phyloP scores from a whole-genome alignment of 768 basidiomycete species.

The Boletus patriciae region DNA sequence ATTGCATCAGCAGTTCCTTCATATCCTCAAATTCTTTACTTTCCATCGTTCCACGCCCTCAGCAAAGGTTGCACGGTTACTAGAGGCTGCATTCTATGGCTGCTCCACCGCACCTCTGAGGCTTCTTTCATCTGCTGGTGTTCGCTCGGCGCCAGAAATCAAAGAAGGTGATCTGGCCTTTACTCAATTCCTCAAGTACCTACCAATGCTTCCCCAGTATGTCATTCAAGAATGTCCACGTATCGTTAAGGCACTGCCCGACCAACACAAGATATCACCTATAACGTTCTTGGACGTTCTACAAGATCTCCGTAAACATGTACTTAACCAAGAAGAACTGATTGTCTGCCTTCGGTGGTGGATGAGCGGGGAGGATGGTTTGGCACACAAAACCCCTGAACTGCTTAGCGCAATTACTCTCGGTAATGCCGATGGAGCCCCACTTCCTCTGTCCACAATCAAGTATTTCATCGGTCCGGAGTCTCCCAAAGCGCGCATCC shows the following conservation, averaged over 20 bases:
- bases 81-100: constrained; percentile 76
- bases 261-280: neutral
- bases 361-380: neutral
- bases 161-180: constrained; percentile 69
- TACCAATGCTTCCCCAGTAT: too few relatives aligned
- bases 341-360: constrained; percentile 6
- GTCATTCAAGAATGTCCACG: constrained; percentile 50
- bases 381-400: neutral
- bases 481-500: constrained; percentile 50
- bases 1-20: constrained; percentile 60
- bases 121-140: constrained; percentile 32
- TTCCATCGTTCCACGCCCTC: constrained; percentile 59
- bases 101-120: constrained; percentile 38
- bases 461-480: constrained; percentile 60
- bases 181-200: constrained; percentile 65
- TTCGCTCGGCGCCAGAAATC: constrained; percentile 61
- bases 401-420: constrained; percentile 39
- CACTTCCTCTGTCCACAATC: constrained; percentile 45
- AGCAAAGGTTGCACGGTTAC: constrained; percentile 60
- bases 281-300: neutral
- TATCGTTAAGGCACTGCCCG: constrained; percentile 39
- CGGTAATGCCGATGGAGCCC: constrained; percentile 43
- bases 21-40: constrained; percentile 58
- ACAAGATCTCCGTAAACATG: neutral
- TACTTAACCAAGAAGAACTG: constrained; percentile 3